Base-by-base conservation (phyloP, 2,329 filamentous ascomycete genomes). In the Hysterium pulicare region DNA sequence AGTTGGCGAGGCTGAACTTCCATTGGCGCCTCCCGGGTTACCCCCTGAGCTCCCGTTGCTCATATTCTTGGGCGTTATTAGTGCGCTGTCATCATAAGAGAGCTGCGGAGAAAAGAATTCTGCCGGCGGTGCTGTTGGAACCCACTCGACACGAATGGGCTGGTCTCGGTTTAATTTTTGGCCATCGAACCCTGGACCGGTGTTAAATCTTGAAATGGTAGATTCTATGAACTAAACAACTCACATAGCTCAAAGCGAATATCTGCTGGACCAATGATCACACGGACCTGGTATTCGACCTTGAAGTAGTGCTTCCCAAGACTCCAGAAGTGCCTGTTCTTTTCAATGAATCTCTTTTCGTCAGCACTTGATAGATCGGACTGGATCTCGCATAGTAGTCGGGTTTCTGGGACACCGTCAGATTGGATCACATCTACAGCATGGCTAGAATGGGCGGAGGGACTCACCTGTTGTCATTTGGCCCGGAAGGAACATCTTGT, bases 211-310 rank as follows among this genome's bases (percentile, higher is more conserved):
- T 23, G 15, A 8, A 24, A 19, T n/a, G 4, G 6, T 10, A 38
- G n/a, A 34, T n/a, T 20, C 30, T 13, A 38, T 7, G 7, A 42
- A 16, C 8, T 13, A 15, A 26, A 31, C 9, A 16, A 42, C 49
- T 44, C 38, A 58, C 65, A 69, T 1, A 69, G 56, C 49, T 68
- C 65, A 41, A 69, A 69, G 3, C 54, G 51, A 5, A 70, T 53
- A 24, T 69, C 66, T 0, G 67, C 67, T 0, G 66, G 64, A 0
- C 66, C 67, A 19, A 69, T 61, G 31, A 66, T 46, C 10, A 69
- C 65, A n/a, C 59, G 54, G 2, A 70, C 53, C 10, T 62, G 46
- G 40, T 64, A 69, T 26, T 65, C 58, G 10, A 69, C 61, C 33
- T 56, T 54, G 36, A 59, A 47, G 41, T 66, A 64, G 41, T 60